These are phyloP conservation scores for Monosporascus sp. DNA, from an alignment of 2,329 filamentous ascomycete genomes.

Conservation along the genomic window DNA sequence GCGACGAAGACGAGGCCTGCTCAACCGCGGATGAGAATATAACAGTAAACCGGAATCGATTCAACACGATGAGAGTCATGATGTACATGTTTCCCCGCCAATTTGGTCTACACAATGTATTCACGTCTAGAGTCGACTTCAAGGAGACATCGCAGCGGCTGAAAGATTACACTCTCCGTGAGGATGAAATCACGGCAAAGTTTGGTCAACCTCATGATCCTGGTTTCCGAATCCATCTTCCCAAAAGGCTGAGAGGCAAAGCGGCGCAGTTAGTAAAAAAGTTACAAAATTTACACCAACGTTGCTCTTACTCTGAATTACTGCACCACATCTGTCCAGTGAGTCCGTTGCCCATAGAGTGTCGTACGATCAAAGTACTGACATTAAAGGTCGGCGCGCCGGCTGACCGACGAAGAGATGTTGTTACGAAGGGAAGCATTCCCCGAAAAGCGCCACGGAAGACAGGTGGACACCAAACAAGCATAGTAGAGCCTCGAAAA, in stretches of 20 bases:
- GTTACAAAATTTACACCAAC: slow-evolving; percentile 65
- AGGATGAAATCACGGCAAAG: slow-evolving; percentile 65
- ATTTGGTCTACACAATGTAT: slow-evolving; percentile 89
- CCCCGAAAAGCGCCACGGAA: slow-evolving; percentile 9
- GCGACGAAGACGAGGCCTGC: slow-evolving; percentile 4
- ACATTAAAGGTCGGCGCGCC: slow-evolving; percentile 12
- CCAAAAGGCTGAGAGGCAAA: slow-evolving; percentile 65
- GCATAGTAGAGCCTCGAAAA: slow-evolving; percentile 13
- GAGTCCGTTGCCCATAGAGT: slow-evolving; percentile 5
- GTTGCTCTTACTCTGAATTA: slow-evolving; percentile 76
- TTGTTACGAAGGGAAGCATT: slow-evolving; percentile 3
- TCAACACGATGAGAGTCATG: slow-evolving; percentile 66
- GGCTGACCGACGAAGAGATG: slow-evolving; percentile 4
- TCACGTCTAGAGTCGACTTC: slow-evolving; percentile 63
- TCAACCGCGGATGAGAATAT: slow-evolving; percentile 1
- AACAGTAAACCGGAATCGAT: slow-evolving; percentile 29
- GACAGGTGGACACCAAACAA: slow-evolving; percentile 5
- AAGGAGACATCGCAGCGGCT: slow-evolving; percentile 67
- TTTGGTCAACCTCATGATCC: slow-evolving; percentile 27
- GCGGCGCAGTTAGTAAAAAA: slow-evolving; percentile 56
- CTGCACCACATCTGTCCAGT: slow-evolving; percentile 76
- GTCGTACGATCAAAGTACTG: slow-evolving; percentile 8
- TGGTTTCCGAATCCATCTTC: slow-evolving; percentile 35
- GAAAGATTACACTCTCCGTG: slow-evolving; percentile 80
- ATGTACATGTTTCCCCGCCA: slow-evolving; percentile 93